Base-by-base conservation (phyloP, 305 asterid species). In the Fraxinus velutina region DNA sequence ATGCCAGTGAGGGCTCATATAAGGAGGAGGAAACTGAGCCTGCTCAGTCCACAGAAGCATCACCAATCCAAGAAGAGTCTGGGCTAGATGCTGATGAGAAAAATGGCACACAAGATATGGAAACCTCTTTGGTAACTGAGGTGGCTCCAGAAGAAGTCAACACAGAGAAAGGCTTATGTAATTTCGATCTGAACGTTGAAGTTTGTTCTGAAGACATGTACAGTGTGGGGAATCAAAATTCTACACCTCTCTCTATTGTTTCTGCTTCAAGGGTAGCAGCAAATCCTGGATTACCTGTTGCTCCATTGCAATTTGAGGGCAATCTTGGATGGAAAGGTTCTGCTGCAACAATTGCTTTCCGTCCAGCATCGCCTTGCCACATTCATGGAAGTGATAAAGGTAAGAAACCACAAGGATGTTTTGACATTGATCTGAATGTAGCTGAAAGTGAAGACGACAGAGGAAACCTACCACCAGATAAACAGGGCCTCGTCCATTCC, bases 281-380 rank as follows among this genome's bases (percentile, higher is more conserved):
- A 0, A 90, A 89, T 84, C 88, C 93, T 81, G 93, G 88, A 62
- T 80, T 85, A 19, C 93, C 93, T 22, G 84, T 68, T 83, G 86
- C 90, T 71, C 97, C 97, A 0, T 73, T 92, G 86, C 93, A 92
- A 79, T 93, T 92, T 79, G 96, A 93, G 82, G 97, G 97, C 27
- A 88, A 88, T 78, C 93, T 88, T 79, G 97, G 97, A 10, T 93
- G 97, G 98, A 91, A 91, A 93, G 98, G 95, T 13, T 88, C 96
- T 17, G 96, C 97, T 79, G 88, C 88, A 30, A 90, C 97, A 17
- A 93, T 96, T 83, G 97, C 93, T 78, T 93, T 91, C 75, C 90
- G 88, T 34, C 90, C 97, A 0, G 91, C 94, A n/a, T 90, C 95
- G 5, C 97, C 91, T 73, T 88, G 90, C 24, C 88, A 89, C 78